Base-by-base conservation (phyloP, 1,284 basidiomycete genomes). In the Apiotrichum laibachii region DNA sequence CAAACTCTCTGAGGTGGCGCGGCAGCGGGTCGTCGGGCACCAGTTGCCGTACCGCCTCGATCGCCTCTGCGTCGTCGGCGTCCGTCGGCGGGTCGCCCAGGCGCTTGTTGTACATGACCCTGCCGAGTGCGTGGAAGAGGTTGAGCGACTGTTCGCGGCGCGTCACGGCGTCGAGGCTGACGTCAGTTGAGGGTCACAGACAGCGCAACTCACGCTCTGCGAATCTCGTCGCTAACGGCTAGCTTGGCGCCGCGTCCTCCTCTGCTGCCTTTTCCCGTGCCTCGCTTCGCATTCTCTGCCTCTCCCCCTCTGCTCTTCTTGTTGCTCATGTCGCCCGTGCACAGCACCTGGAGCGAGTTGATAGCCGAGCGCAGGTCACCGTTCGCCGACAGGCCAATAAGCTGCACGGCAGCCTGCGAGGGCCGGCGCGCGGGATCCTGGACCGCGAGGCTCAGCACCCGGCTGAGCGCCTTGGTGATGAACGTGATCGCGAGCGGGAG, bases 21-120 rank as follows among this genome's bases (percentile, higher is more conserved):
- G 77, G 72, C 0, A 89, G 85, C 7, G 88, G 77, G 4, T 81
- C 77, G 1, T 81, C 80, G 1, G 81, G 81, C 84, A 68, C 67
- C 26, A 73, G 53, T 12, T 58, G 57, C 21, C 59, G 60, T 16
- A 72, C 64, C 1, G 46, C 55, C 0, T 61, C 59, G 0, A 72
- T 26, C 0, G 66, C 43, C 52, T 76, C 73, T 51, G 66, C 61
- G 49, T 73, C 70, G 26, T 75, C 73, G 8, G 67, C 58, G 7
- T 75, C 72, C 19, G 60, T 60, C 6, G 56, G 46, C 0, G 76
- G 72, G 62, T 78, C 76, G 34, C 60, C 69, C 7, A 77, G 62
- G 1, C 95, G 85, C 77, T 98, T 99, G 77, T 96, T 98, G 76
- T 95, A 99, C 52, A 99, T 77, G 2, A 98, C 84, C 77, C 90